Base-by-base conservation (phyloP, 129 eudicot species). In the Flaveria sonorensis region DNA sequence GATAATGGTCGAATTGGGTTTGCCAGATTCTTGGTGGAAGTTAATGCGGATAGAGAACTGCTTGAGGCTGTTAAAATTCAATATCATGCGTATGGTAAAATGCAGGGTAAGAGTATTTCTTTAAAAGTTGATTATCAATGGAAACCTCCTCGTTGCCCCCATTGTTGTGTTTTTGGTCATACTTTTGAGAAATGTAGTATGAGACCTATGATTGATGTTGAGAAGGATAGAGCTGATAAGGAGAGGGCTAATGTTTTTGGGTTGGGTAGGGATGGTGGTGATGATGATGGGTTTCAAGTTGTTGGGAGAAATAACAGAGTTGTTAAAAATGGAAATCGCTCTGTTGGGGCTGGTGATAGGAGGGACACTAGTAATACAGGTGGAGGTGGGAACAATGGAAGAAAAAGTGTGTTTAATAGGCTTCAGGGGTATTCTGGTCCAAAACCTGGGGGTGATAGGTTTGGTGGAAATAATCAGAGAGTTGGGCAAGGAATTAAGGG, bases 241-340 rank as follows among this genome's bases (percentile, higher is more conserved):
- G 3, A 53, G 1, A 18, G 0, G 24, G n/a, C 4, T 4, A 2
- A 10, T 18, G 1, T 0, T 0, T 20, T 0, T 0, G 10, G n/a
- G 2, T 7, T 15, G 0, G 24, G 5, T 0, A 0, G 16, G 4
- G 23, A 20, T 16, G 23, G 1, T 53, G 1, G n/a, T 4, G 23
- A n/a, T n/a, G 23, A 18, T 1, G 23, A n/a, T 3, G 13, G 30
- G 2, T 26, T 26, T 2, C 30, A 26, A 26, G 30, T 26, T 1
- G 30, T 26, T 0, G 30, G 30, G 30, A 1, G 30, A 26, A 26
- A 26, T 3, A 26, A 26, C 30, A 26, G 2, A 0, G 30, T 26
- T 26, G 2, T 26, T 26, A 26, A 3, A 2, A 26, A 26, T n/a
- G n/a, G n/a, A n/a, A n/a, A n/a, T n/a, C n/a, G n/a, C n/a, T n/a